A percentile compares a stretch with the other conserved stretches of the same genome.
Conservation (phyloP, 345 rosid genomes). For the Eucalyptus cloeziana region DNA sequence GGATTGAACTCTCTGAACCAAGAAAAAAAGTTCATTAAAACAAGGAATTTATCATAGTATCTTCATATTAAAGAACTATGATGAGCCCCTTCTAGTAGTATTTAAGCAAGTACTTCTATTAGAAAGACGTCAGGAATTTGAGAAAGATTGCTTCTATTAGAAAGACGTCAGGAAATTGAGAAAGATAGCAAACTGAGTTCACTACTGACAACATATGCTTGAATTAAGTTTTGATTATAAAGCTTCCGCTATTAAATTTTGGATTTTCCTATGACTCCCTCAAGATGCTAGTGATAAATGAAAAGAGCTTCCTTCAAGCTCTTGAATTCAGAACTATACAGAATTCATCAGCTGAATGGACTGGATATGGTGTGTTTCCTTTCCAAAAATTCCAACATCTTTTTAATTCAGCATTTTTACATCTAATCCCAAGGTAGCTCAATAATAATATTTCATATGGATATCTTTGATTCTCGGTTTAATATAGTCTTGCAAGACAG, state of each 20-base stretch:
- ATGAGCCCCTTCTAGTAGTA: neutral
- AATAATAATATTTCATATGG: neutral
- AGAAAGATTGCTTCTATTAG: neutral
- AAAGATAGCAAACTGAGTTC: neutral
- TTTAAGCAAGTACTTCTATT: neutral
- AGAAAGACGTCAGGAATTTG: neutral
- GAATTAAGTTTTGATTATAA: neutral
- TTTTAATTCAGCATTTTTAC: neutral
- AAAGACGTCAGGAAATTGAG: neutral
- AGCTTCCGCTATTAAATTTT: neutral
- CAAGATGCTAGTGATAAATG: neutral
- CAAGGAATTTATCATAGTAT: neutral
- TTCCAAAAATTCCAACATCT: neutral
- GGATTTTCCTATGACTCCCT: neutral
- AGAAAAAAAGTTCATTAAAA: conserved; percentile 6
- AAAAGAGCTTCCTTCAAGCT: neutral
- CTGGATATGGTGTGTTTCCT: neutral
- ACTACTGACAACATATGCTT: neutral
- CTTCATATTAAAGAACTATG: neutral
- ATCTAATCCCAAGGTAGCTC: neutral
- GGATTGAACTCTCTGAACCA: conserved; percentile 61
- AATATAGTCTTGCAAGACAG: neutral
- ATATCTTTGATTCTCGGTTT: neutral
- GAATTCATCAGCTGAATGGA: neutral
- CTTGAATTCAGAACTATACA: neutral